These are phyloP conservation scores for Vicia villosa DNA, from an alignment of 306 rosid genomes.

Conservation along the genomic window DNA sequence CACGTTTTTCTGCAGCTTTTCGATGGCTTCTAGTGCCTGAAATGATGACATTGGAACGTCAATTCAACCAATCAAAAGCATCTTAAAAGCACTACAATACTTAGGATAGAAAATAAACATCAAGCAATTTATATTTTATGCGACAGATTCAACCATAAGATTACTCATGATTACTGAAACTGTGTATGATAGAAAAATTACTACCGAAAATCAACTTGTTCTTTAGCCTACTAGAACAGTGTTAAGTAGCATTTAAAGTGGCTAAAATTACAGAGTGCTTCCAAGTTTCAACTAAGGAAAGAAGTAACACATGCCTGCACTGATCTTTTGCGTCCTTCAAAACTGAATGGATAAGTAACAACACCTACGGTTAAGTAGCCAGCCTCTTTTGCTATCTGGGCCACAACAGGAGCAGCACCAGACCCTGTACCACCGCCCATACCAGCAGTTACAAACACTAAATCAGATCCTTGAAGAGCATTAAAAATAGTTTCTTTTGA, in stretches of 20 bases:
- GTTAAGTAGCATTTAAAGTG: background rate
- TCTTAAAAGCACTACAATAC: background rate
- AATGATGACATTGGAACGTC: background rate
- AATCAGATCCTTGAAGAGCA: too few species aligned
- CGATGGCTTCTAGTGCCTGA: slow-evolving; percentile 97
- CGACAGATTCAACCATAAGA: background rate
- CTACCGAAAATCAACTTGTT: background rate
- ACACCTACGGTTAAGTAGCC: too few species aligned
- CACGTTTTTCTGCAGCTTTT: slow-evolving; percentile 90
- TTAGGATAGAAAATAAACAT: background rate
- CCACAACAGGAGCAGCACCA: too few species aligned
- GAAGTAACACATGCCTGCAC: slow-evolving; percentile 24
- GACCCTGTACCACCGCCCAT: too few species aligned
- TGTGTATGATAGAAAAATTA: background rate
- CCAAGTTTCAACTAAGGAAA: slow-evolving; percentile 35
- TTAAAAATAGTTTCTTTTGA: too few species aligned
- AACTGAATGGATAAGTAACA: too few species aligned
- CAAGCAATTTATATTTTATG: background rate
- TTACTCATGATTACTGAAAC: background rate
- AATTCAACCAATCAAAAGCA: background rate
- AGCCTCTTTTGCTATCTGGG: too few species aligned
- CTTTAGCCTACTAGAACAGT: too few species aligned
- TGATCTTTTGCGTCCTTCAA: too few species aligned
- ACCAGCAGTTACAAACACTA: too few species aligned
- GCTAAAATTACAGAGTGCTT: background rate